phyloP scores from a whole-genome alignment of 2,329 filamentous ascomycete genomes.

The Orbilia brochopaga region DNA sequence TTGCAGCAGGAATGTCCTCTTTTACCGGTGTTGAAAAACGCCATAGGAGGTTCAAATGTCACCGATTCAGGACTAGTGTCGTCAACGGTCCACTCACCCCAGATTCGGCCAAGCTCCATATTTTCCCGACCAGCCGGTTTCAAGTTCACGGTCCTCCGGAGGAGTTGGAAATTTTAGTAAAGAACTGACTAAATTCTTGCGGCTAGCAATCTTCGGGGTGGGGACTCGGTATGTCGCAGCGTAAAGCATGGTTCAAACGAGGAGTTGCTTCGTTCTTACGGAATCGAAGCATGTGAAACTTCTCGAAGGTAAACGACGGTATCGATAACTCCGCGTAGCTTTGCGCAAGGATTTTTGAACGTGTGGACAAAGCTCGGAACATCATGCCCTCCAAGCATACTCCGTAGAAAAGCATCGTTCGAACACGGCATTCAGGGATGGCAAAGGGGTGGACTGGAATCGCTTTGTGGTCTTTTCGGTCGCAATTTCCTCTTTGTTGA shows the following conservation, averaged over 20 bases:
- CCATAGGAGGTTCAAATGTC: conserved; percentile 41
- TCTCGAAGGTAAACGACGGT: background rate
- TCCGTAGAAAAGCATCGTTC: background rate
- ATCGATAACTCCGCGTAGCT: background rate
- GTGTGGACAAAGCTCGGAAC: no score
- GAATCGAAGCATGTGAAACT: background rate
- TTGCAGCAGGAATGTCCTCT: background rate
- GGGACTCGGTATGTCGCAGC: no score
- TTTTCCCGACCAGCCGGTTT: conserved; percentile 50
- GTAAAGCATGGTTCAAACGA: background rate
- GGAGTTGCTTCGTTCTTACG: background rate
- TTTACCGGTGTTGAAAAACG: conserved; percentile 33
- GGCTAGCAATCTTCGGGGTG: background rate
- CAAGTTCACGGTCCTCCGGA: conserved; percentile 42
- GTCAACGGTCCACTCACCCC: conserved; percentile 28
- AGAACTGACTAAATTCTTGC: conserved; percentile 19
- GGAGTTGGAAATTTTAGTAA: conserved; percentile 35
- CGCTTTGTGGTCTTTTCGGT: conserved; percentile 2
- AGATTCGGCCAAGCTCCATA: conserved; percentile 41
- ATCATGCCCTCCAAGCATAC: background rate
- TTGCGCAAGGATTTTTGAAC: background rate
- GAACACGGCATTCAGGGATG: background rate
- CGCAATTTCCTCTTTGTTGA: conserved; percentile 2
- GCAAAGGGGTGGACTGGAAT: background rate
- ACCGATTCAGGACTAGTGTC: conserved; percentile 31